Base-by-base conservation (phyloP, 257 asterid genomes). In the Ligustrum vulgare region DNA sequence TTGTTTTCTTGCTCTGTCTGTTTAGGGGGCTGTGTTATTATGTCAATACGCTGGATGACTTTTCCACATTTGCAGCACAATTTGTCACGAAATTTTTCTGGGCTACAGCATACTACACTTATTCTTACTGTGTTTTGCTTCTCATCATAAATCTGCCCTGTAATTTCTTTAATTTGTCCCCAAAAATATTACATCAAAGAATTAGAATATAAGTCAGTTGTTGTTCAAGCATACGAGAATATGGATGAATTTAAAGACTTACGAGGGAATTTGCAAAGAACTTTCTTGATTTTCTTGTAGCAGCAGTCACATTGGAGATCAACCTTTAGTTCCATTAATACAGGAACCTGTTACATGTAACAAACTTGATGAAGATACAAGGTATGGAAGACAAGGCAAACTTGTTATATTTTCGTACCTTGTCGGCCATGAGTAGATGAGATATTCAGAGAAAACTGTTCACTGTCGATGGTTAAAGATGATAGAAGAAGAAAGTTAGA, bases 221-320 rank as follows among this genome's bases (percentile, higher is more conserved):
- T 45, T 45, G n/a, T 45, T 45, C 54, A 35, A 6, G 16, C 62
- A n/a, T n/a, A 45, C 1, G n/a, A 16, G n/a, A 32, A n/a, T n/a
- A 41, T 8, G 72, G 36, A 28, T 22, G 18, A 20, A n/a, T 22
- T 23, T 2, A 34, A 64, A 54, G 28, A 80, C 95, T 87, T 8
- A 93, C 97, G 89, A 66, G 97, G 98, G 45, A 87, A 83, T 84
- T 84, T 85, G 91, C 93, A 90, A 65, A 93, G 92, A 33, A 86
- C 74, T 86, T 88, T 91, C 86, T 89, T 90, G 88, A 88, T 71
- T 84, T 93, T 91, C 89, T 86, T 90, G 93, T 80, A 93, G 93
- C 97, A 93, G 84, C 89, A 49, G 5, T 91, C 78, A 45, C 98
- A 93, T 47, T 91, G 96, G 23, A 93, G 97, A 84, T 93, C 97